Evolutionary conservation across 164 flowering plant genomes (phyloP).

Genomic region (Kalanchoe fedtschenkoi): DNA sequence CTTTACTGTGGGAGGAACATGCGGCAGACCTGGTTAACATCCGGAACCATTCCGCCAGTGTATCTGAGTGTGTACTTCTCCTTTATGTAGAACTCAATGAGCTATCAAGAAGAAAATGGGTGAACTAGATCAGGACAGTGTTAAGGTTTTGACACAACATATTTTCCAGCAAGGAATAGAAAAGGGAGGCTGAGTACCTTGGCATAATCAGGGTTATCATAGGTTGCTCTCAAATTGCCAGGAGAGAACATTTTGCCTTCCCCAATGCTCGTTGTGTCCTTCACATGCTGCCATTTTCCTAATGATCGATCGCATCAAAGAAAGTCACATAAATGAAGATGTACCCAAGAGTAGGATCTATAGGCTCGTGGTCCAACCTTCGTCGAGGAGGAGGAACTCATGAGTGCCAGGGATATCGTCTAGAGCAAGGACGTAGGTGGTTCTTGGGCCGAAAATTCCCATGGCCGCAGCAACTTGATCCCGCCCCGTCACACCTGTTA

Average conservation of each 20-base stretch:
- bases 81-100: conserved; percentile 68
- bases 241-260: conserved; percentile 97
- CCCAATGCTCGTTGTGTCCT: conserved; percentile 77
- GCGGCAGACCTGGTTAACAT: conserved; percentile 77
- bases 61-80: conserved; percentile 93
- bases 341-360: neutral
- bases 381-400: conserved; percentile 91
- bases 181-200: conserved; percentile 33
- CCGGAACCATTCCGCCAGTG: conserved; percentile 99
- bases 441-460: conserved; percentile 94
- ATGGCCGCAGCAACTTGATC: conserved; percentile 97
- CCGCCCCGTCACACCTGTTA: conserved; percentile 74
- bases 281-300: conserved; percentile 98
- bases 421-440: conserved; percentile 83
- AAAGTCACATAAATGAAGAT: neutral
- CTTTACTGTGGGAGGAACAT: no score
- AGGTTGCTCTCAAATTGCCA: conserved; percentile 94
- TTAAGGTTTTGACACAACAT: no score
- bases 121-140: no score
- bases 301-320: neutral
- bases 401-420: conserved; percentile 88
- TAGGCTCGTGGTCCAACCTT: conserved; percentile 39
- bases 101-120: conserved; percentile 21
- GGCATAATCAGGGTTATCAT: conserved; percentile 69
- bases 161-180: no score